phyloP scores from a whole-genome alignment of 2,329 filamentous ascomycete species.

The Penicillium corylophilum region DNA sequence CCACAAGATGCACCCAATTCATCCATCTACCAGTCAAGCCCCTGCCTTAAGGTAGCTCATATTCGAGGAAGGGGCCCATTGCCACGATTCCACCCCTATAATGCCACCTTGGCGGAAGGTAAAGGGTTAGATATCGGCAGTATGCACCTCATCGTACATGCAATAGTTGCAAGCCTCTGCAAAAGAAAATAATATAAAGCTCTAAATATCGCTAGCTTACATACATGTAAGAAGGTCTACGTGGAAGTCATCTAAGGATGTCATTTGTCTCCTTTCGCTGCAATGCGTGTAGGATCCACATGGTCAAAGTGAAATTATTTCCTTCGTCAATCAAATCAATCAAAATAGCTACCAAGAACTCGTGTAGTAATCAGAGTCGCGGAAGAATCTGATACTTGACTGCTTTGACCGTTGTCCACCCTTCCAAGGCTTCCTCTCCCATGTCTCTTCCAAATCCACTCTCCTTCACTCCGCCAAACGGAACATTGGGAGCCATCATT shows the following conservation, averaged over 20 bases:
- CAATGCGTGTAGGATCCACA: too few species aligned
- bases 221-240: too few species aligned
- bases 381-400: constrained; percentile 22
- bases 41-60: too few species aligned
- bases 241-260: too few species aligned
- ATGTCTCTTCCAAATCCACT: constrained; percentile 30
- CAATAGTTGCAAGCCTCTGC: not conserved
- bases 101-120: not conserved
- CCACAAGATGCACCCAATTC: constrained; percentile 44
- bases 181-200: too few species aligned
- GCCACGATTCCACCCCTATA: not conserved
- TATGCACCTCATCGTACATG: not conserved
- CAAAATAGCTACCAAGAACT: not conserved
- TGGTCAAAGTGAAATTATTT: too few species aligned
- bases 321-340: not conserved
- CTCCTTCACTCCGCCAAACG: constrained; percentile 30
- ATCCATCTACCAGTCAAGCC: constrained; percentile 4
- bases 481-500: constrained; percentile 25
- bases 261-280: too few species aligned
- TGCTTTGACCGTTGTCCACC: constrained; percentile 25
- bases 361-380: constrained; percentile 4
- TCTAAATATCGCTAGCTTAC: too few species aligned
- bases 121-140: not conserved
- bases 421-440: constrained; percentile 28
- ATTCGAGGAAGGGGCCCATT: not conserved